phyloP scores from a whole-genome alignment of 176 grass and related monocot species.

The Juncus effusus region DNA sequence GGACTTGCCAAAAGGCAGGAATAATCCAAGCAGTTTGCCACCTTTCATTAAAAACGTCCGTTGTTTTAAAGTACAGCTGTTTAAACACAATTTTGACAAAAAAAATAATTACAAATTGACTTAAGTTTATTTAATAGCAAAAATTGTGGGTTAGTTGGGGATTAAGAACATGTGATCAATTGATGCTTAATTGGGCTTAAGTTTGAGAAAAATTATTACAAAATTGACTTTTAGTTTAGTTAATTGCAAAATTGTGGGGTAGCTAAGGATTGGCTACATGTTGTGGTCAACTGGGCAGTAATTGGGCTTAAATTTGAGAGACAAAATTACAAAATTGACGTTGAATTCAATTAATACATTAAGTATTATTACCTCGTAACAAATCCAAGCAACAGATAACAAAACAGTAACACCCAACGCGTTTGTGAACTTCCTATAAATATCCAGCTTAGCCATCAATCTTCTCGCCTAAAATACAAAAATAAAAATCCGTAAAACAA shows the following conservation, averaged over 20 bases:
- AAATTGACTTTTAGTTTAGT: conserved; percentile 4
- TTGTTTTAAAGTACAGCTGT: conserved; percentile 97
- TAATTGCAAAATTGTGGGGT: too few species aligned
- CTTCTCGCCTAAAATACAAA: conserved; percentile 64
- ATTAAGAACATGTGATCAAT: background rate
- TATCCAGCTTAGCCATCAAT: conserved; percentile 80
- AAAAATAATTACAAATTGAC: too few species aligned
- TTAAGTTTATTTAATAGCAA: background rate
- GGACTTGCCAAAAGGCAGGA: conserved; percentile 96
- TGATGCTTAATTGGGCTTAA: conserved; percentile 1
- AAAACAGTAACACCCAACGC: conserved; percentile 72
- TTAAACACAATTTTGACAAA: too few species aligned
- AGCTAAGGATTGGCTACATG: background rate
- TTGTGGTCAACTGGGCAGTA: too few species aligned
- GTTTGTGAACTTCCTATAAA: conserved; percentile 95
- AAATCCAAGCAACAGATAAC: conserved; percentile 84
- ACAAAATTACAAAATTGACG: conserved; percentile 6
- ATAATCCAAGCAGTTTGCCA: conserved; percentile 97
- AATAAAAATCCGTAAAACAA: conserved; percentile 3
- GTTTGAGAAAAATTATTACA: background rate
- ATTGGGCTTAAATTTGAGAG: conserved; percentile 17
- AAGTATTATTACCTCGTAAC: conserved; percentile 65
- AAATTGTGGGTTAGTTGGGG: too few species aligned
- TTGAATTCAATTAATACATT: background rate
- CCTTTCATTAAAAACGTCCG: conserved; percentile 85